Evolutionary conservation across 768 basidiomycete species (phyloP).

Genomic region (Termitomyces sp.): DNA sequence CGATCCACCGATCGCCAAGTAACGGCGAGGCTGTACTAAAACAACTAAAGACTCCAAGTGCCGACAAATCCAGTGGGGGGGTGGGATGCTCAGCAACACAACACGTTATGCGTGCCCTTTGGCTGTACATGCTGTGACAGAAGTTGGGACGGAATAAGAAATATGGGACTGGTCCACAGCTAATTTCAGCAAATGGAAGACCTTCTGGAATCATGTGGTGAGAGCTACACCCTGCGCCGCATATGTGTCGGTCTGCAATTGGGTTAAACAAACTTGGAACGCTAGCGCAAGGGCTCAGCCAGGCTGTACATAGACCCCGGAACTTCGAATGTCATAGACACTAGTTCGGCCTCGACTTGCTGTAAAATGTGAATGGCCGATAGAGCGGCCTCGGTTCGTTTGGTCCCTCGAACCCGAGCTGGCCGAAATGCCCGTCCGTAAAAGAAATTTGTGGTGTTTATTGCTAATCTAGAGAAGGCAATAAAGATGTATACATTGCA

Average conservation of each 20-base stretch:
- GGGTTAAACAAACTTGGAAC: background rate
- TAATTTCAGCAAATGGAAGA: background rate
- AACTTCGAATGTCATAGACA: background rate
- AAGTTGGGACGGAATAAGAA: background rate
- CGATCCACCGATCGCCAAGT: too few relatives aligned
- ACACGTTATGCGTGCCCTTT: background rate
- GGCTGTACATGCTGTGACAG: background rate
- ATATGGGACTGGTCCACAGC: background rate
- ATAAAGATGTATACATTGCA: background rate
- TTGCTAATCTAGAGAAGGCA: background rate
- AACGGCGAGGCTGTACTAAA: background rate
- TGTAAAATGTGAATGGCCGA: too few relatives aligned
- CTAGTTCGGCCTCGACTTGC: background rate
- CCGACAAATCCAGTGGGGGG: background rate
- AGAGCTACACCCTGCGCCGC: background rate
- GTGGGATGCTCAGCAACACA: background rate
- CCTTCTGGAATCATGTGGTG: background rate
- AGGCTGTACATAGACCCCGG: background rate
- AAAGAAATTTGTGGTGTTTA: background rate
- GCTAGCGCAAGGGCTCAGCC: background rate
- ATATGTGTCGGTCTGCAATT: background rate
- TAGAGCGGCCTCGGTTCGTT: background rate
- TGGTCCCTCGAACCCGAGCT: background rate
- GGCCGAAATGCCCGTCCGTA: background rate
- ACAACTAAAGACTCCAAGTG: background rate